phyloP scores from a whole-genome alignment of 495 filamentous ascomycete genomes.

The Daldinia decipiens region DNA sequence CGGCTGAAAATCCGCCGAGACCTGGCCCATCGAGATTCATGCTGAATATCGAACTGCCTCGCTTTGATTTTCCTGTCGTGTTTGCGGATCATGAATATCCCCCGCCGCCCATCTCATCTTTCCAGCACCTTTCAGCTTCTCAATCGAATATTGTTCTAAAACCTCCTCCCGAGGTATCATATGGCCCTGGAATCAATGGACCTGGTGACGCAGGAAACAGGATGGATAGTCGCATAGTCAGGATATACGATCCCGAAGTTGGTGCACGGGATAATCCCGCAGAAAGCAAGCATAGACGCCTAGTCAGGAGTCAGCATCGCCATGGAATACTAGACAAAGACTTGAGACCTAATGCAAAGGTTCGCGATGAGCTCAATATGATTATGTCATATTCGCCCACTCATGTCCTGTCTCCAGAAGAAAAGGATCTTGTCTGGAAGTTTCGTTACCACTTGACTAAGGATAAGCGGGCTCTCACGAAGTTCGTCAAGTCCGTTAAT shows the following conservation, averaged over 20 bases:
- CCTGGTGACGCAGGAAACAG: constrained; percentile 63
- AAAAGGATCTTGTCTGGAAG: constrained; percentile 96
- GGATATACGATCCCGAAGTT: constrained; percentile 94
- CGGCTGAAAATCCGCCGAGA: constrained; percentile 62
- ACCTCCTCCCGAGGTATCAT: constrained; percentile 81
- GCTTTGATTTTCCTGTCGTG: constrained; percentile 95
- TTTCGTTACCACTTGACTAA: constrained; percentile 93
- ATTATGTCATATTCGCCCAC: constrained; percentile 95
- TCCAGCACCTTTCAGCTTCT: constrained; percentile 68
- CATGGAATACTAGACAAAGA: constrained; percentile 93
- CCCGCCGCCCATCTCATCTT: constrained; percentile 78
- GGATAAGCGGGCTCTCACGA: constrained; percentile 93
- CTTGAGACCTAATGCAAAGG: constrained; percentile 94
- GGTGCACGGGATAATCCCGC: constrained; percentile 89
- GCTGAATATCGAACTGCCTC: constrained; percentile 89
- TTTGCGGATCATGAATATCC: constrained; percentile 95
- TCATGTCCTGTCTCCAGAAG: constrained; percentile 83
- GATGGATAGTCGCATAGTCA: constrained; percentile 69
- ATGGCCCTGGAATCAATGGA: constrained; percentile 82
- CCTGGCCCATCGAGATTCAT: constrained; percentile 64
- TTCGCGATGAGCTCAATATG: constrained; percentile 88
- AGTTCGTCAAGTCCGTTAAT: constrained; percentile 96
- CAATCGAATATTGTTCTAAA: constrained; percentile 76
- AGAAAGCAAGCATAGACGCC: constrained; percentile 91
- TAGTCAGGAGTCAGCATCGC: constrained; percentile 88